A percentile compares a stretch with the other conserved stretches of the same genome.
Conservation (phyloP, 2,329 filamentous ascomycete species). For the Ophiosphaerella korrae region DNA sequence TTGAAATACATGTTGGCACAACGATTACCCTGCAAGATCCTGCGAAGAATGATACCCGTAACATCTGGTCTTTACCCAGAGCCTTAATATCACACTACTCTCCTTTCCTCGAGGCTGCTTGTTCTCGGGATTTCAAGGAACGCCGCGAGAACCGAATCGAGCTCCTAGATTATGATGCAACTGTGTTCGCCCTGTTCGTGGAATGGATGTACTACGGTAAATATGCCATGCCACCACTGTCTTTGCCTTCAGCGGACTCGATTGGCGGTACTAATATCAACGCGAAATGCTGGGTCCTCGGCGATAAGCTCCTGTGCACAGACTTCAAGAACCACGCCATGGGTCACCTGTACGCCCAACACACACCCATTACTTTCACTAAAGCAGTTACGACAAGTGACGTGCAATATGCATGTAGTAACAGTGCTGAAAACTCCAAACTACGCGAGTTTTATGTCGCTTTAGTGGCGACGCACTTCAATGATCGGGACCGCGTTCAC, state of each 20-base stretch:
- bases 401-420: constrained; percentile 5
- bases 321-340: constrained; percentile 17
- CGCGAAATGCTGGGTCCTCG: constrained; percentile 11
- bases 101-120: constrained; percentile 9
- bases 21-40: background rate
- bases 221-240: background rate
- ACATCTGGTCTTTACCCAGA: constrained; percentile 13
- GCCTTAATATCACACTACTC: constrained; percentile 16
- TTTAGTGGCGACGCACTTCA: constrained; percentile 6
- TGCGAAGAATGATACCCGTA: background rate
- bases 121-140: constrained; percentile 16
- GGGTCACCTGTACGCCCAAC: constrained; percentile 4
- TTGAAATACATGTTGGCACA: constrained; percentile 10
- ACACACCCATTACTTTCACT: background rate
- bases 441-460: constrained; percentile 9
- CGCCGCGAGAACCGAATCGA: constrained; percentile 9
- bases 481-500: background rate
- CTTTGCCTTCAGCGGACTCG: background rate
- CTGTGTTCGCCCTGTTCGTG: constrained; percentile 16
- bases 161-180: constrained; percentile 15
- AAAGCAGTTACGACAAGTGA: background rate
- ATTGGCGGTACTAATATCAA: background rate
- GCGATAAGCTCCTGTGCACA: constrained; percentile 9
- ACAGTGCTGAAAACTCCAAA: constrained; percentile 5
- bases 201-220: constrained; percentile 22